These are phyloP conservation scores for Rhododendron ovatum DNA, from an alignment of 148 eudicot species.

Conservation along the genomic window DNA sequence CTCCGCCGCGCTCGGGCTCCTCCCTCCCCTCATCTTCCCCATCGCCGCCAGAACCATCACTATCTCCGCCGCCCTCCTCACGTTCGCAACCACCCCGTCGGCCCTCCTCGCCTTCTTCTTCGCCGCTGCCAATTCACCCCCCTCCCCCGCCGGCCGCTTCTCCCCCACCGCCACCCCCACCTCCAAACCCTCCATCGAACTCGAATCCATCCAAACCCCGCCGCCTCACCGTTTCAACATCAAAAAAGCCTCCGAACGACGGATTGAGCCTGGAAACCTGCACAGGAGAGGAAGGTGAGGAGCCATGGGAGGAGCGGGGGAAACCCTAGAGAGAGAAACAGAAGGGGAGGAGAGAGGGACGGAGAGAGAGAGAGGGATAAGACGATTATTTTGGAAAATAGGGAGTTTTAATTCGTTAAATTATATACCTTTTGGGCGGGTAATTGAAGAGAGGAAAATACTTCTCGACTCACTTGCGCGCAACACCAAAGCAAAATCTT, in stretches of 20 bases:
- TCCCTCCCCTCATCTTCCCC: conserved; percentile 85
- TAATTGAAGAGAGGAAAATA: conserved; percentile 12
- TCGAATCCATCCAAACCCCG: conserved; percentile 27
- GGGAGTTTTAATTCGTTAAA: conserved; percentile 30
- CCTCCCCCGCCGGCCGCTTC: conserved; percentile 30
- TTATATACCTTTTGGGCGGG: conserved; percentile 21
- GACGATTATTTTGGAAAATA: conserved; percentile 16
- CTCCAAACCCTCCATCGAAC: conserved; percentile 9
- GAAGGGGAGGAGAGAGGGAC: not conserved
- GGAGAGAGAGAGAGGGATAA: not conserved
- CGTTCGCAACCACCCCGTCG: conserved; percentile 15
- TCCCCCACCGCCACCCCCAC: conserved; percentile 8
- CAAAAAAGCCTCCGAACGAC: not conserved
- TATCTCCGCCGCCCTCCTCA: conserved; percentile 76
- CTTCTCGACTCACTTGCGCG: not conserved
- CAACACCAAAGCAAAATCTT: not conserved
- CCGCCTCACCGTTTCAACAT: not conserved
- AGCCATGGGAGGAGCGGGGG: conserved; percentile 20
- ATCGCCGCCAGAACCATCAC: conserved; percentile 77
- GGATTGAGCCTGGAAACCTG: conserved; percentile 28
- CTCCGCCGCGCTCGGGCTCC: conserved; percentile 57
- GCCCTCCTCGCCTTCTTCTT: conserved; percentile 36
- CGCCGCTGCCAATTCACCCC: conserved; percentile 14
- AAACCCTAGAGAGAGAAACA: conserved; percentile 55
- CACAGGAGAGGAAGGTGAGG: conserved; percentile 27